A percentile compares a stretch with the other conserved stretches of the same genome.
Conservation (phyloP, 2,329 filamentous ascomycete species). For the Lasiodiplodia gonubiensis region DNA sequence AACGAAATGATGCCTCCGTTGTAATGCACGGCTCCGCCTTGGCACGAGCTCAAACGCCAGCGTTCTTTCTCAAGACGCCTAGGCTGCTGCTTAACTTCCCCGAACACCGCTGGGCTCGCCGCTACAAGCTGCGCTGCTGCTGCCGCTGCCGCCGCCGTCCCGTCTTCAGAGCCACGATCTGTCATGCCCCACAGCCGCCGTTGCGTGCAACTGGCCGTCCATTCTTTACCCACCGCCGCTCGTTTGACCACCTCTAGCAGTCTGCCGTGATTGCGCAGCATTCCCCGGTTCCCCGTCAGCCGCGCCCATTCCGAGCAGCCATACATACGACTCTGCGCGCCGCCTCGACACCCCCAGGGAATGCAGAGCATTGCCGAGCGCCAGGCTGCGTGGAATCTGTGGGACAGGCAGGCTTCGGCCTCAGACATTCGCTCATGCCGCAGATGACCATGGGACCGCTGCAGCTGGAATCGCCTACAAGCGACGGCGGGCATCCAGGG, state of each 20-base stretch:
- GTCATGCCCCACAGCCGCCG: conserved; percentile 13
- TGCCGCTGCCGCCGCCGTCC: conserved; percentile 4
- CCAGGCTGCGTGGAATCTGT: conserved; percentile 22
- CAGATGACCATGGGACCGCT: conserved; percentile 27
- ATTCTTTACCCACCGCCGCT: conserved; percentile 21
- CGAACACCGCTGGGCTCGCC: conserved; percentile 15
- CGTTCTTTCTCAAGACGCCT: conserved; percentile 23
- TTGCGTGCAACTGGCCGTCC: conserved; percentile 25
- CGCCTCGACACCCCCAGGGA: conserved; percentile 10
- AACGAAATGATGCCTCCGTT: conserved; percentile 24
- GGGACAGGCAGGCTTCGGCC: conserved; percentile 25
- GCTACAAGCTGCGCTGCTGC: conserved; percentile 18
- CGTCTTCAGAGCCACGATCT: conserved; percentile 5
- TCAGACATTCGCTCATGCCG: conserved; percentile 21
- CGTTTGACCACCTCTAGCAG: conserved; percentile 15
- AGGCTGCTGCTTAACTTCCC: conserved; percentile 21
- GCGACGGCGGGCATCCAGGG: conserved; percentile 10
- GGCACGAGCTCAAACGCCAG: conserved; percentile 21
- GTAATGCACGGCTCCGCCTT: conserved; percentile 25
- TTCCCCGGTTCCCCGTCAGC: conserved; percentile 17
- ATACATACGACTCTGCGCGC: neutral
- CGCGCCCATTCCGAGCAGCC: conserved; percentile 12
- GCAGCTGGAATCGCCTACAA: conserved; percentile 15
- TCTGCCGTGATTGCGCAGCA: neutral
- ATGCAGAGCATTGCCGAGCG: conserved; percentile 27